phyloP scores from a whole-genome alignment of 2,329 filamentous ascomycete species.

The Daldinia sp. region DNA sequence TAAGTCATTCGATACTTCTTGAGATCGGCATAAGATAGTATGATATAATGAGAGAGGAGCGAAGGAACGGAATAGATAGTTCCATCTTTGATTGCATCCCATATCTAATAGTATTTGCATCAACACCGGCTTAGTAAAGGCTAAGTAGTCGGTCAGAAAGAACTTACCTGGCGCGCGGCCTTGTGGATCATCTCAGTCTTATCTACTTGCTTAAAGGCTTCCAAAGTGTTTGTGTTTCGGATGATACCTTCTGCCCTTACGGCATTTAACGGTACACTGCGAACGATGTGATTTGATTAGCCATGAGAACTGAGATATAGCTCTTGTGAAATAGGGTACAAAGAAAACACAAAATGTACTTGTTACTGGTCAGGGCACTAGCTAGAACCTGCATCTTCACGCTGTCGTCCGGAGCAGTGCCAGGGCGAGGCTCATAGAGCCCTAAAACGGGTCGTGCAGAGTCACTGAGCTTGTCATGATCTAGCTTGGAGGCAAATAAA shows the following conservation, averaged over 20 bases:
- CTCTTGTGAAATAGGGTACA: background rate
- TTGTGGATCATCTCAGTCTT: slow-evolving; percentile 82
- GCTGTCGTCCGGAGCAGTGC: slow-evolving; percentile 78
- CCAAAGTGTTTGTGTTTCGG: slow-evolving; percentile 95
- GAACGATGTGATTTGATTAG: slow-evolving; percentile 38
- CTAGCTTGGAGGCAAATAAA: slow-evolving; percentile 92
- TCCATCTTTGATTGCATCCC: slow-evolving; percentile 96
- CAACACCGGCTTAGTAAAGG: slow-evolving; percentile 39
- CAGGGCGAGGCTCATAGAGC: slow-evolving; percentile 84
- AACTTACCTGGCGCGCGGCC: slow-evolving; percentile 78
- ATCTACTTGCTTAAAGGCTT: slow-evolving; percentile 89
- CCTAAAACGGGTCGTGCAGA: slow-evolving; percentile 88
- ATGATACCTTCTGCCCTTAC: slow-evolving; percentile 93
- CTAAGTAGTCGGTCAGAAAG: background rate
- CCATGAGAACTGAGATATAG: slow-evolving; percentile 5
- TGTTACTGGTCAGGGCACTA: slow-evolving; percentile 83
- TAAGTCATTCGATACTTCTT: slow-evolving; percentile 99
- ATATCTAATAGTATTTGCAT: slow-evolving; percentile 73
- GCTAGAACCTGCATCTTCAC: slow-evolving; percentile 92
- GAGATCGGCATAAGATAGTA: slow-evolving; percentile 92
- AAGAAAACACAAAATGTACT: slow-evolving; percentile 67
- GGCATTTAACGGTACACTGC: slow-evolving; percentile 74
- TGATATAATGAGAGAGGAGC: slow-evolving; percentile 86
- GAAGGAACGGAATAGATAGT: slow-evolving; percentile 96
- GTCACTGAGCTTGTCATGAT: slow-evolving; percentile 96